Base-by-base conservation (phyloP, 441 rosid genomes). In the Biscutella auriculata region DNA sequence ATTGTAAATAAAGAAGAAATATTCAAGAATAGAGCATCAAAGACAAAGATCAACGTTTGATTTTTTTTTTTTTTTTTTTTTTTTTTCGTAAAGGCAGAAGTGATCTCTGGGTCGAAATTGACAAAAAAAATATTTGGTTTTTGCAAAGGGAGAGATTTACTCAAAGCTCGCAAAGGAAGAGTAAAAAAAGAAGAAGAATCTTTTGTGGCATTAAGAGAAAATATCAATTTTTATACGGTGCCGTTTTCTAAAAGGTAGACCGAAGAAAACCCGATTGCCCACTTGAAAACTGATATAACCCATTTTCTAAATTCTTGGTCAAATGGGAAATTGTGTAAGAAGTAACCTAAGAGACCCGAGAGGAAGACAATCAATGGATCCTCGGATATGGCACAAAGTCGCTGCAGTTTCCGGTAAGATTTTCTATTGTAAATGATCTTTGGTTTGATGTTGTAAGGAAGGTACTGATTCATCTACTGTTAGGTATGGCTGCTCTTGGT, bases 401-500 rank as follows among this genome's bases (percentile, higher is more conserved):
- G 91, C 93, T 25, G 90, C 84, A 11, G 34, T 88, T 43, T 84
- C 90, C 4, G 93, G 95, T 82, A 56, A 44, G 49, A n/a, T 1
- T 35, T 35, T 5, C 8, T 4, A 37, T 9, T 12, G 33, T 32
- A 63, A 21, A 13, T 36, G 57, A 25, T 56, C 1, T 35, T 12
- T 40, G 62, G 17, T 53, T 29, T 15, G 57, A 52, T 53, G 2
- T 9, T 40, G 33, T 26, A 30, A 52, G 0, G n/a, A 52, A 63
- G 34, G 6, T 37, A 32, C 46, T 57, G 29, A 49, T 55, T 55
- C 21, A 6, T 44, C 1, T 25, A 36, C 6, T 36, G 58, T 0
- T 72, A 88, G 96, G 97, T 41, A 74, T 82, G 37, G 91, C 91
- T 14, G 96, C 91, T 44, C 82, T 92, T 60, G 96, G 83, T 6